Conservation (phyloP, 1,284 basidiomycete species). For the Trichosporon ovoides region DNA sequence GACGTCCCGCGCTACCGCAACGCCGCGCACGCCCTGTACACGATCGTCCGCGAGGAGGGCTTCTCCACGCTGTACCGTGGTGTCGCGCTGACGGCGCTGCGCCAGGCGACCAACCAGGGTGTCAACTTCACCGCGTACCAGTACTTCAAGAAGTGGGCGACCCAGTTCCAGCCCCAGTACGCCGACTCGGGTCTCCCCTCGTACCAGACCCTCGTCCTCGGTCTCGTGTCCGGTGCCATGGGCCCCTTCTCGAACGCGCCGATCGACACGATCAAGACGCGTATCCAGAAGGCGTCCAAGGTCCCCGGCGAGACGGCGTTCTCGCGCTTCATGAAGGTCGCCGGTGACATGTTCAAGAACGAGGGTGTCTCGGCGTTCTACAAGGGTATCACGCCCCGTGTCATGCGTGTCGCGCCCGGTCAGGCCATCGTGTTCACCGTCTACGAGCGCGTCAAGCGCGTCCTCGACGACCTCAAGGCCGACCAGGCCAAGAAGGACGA, state of each 20-base stretch:
- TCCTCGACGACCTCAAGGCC: conserved; percentile 64
- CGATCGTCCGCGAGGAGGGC: conserved; percentile 91
- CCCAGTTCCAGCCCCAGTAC: conserved; percentile 67
- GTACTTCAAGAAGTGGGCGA: conserved; percentile 81
- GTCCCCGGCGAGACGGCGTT: conserved; percentile 69
- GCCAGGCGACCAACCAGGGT: conserved; percentile 98
- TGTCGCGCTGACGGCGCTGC: conserved; percentile 83
- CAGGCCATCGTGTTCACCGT: conserved; percentile 56
- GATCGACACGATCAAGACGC: conserved; percentile 94
- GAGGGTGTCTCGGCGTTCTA: conserved; percentile 90
- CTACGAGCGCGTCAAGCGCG: conserved; percentile 72
- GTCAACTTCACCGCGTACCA: conserved; percentile 99
- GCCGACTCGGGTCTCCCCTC: conserved; percentile 66
- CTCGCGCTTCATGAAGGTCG: conserved; percentile 68
- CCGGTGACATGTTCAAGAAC: conserved; percentile 84
- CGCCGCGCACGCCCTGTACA: conserved; percentile 93
- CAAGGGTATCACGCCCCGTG: conserved; percentile 94
- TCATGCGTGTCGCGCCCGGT: conserved; percentile 92
- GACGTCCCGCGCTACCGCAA: conserved; percentile 93
- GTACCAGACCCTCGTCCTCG: conserved; percentile 91
- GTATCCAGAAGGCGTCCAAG: conserved; percentile 72
- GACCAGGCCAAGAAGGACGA: conserved; percentile 45
- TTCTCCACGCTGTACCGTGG: conserved; percentile 81
- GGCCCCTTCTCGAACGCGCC: conserved; percentile 96
- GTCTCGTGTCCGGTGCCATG: conserved; percentile 93